Evolutionary conservation across 2,329 filamentous ascomycete genomes (phyloP).

Genomic region (Neonectria coccinea): DNA sequence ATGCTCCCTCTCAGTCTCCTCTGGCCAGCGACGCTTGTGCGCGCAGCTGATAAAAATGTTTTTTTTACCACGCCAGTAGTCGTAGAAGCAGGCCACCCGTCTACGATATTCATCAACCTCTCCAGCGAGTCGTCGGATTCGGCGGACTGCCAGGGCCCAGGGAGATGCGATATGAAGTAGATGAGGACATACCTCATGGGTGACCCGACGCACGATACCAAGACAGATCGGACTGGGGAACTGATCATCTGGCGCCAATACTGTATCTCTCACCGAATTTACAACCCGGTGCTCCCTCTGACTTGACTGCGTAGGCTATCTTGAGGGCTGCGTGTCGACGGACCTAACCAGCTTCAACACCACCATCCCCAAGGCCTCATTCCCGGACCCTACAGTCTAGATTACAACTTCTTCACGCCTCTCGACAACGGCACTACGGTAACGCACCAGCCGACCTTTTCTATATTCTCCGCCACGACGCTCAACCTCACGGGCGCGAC

Average conservation of each 20-base stretch:
- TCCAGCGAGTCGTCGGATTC: neutral
- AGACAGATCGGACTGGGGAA: neutral
- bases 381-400: conserved; percentile 10
- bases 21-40: neutral
- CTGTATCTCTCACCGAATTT: conserved; percentile 7
- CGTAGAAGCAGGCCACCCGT: conserved; percentile 7
- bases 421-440: neutral
- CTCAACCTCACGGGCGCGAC: conserved; percentile 15
- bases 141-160: neutral
- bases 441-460: neutral
- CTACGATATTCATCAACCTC: conserved; percentile 3
- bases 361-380: conserved; percentile 10
- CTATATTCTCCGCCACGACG: neutral
- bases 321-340: conserved; percentile 16
- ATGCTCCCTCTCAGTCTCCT: neutral
- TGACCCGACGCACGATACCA: conserved; percentile 8
- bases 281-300: neutral
- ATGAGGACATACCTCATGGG: conserved; percentile 6
- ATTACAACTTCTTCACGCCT: conserved; percentile 1
- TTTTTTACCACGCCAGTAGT: neutral
- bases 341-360: conserved; percentile 14
- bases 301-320: conserved; percentile 11
- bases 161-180: conserved; percentile 16
- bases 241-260: conserved; percentile 3
- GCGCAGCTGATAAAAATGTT: neutral